phyloP scores from a whole-genome alignment of 257 asterid genomes.

The Cruciata laevipes region DNA sequence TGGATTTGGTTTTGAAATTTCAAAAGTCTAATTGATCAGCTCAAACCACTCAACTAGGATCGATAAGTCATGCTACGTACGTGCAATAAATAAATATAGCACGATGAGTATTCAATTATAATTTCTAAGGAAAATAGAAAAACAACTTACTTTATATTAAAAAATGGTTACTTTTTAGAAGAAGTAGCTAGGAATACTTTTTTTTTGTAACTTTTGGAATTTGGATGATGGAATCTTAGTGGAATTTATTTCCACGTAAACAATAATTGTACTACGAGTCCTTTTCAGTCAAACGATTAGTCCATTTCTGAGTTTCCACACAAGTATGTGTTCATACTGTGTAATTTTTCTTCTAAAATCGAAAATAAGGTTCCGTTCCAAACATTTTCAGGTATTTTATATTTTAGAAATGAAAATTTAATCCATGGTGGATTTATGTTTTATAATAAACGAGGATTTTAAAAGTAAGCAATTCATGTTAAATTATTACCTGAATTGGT shows the following conservation, averaged over 20 bases:
- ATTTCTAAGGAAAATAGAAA: no score
- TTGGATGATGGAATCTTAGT: background rate
- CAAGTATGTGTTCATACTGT: conserved; percentile 5
- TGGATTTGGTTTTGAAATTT: background rate
- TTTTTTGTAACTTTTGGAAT: background rate
- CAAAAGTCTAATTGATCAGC: background rate
- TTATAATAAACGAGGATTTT: background rate
- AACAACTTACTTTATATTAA: no score
- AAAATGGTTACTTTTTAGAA: no score
- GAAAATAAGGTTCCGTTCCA: background rate
- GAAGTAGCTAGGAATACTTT: no score
- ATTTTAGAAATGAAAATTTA: background rate
- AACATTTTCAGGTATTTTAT: background rate
- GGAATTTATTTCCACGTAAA: background rate
- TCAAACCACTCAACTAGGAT: background rate
- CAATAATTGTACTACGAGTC: background rate
- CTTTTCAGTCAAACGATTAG: conserved; percentile 1
- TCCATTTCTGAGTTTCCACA: background rate
- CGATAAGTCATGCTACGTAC: no score
- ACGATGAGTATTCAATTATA: background rate
- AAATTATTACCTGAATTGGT: conserved; percentile 52
- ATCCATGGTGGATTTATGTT: no score
- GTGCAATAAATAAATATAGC: no score
- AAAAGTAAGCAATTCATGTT: background rate
- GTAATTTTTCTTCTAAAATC: background rate